Conservation (phyloP, 371 early-diverging fungal genomes). For the Funneliformis caledonium region DNA sequence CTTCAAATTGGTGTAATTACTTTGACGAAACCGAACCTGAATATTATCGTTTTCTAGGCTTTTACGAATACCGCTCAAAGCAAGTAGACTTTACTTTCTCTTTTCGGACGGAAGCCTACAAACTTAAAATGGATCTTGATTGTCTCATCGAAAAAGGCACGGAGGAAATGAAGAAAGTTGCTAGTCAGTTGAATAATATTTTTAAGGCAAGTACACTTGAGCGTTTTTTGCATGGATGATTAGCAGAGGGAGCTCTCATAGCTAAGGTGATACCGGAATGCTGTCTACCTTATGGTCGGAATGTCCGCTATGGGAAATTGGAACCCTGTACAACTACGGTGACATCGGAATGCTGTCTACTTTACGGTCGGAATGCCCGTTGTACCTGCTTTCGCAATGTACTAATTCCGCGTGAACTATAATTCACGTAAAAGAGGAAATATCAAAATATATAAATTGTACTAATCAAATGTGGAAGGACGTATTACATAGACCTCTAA, state of each 20-base stretch:
- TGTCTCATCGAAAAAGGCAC: background rate
- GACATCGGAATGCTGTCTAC: constrained; percentile 37
- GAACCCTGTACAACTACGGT: constrained; percentile 21
- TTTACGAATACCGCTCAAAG: constrained; percentile 25
- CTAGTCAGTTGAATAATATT: background rate
- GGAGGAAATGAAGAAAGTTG: constrained; percentile 22
- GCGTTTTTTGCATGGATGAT: background rate
- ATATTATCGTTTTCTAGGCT: background rate
- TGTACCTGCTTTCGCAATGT: constrained; percentile 30
- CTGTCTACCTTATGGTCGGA: constrained; percentile 36
- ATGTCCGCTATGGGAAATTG: constrained; percentile 31
- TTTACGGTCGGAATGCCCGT: constrained; percentile 33
- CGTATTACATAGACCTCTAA: background rate
- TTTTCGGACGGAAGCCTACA: constrained; percentile 35
- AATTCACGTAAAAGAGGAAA: background rate
- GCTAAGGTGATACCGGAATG: constrained; percentile 27
- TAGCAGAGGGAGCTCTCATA: constrained; percentile 33
- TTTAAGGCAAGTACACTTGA: background rate
- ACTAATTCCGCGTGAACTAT: background rate
- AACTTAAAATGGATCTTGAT: constrained; percentile 8
- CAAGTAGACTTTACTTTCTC: constrained; percentile 30
- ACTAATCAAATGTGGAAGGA: background rate
- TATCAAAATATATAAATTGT: background rate
- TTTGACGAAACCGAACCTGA: too few relatives aligned
- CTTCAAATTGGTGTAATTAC: too few relatives aligned